Evolutionary conservation across 495 filamentous ascomycete genomes (phyloP).

Genomic region (Tuber calosporum): DNA sequence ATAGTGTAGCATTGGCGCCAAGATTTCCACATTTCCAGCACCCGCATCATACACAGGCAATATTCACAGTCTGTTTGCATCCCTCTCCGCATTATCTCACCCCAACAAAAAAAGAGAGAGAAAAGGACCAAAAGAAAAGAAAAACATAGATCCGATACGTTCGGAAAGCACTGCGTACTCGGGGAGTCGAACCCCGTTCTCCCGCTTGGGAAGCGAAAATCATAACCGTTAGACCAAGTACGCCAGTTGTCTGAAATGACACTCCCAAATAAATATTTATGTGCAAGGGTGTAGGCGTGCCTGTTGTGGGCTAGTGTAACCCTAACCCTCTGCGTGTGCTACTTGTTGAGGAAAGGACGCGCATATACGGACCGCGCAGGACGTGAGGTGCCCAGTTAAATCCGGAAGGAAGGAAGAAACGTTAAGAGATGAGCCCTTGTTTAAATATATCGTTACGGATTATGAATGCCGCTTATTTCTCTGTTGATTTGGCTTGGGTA

Average conservation of each 20-base stretch:
- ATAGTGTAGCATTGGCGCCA: too few relatives aligned
- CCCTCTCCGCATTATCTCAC: too few relatives aligned
- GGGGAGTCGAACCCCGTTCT: constrained; percentile 41
- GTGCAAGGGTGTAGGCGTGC: not conserved
- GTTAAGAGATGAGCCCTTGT: too few relatives aligned
- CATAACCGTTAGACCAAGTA: constrained; percentile 42
- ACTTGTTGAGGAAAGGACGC: not conserved
- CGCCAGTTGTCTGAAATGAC: not conserved
- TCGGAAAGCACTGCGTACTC: constrained; percentile 27
- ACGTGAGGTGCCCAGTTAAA: not conserved
- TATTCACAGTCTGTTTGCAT: not conserved
- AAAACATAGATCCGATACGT: not conserved
- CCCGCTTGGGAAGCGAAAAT: constrained; percentile 41
- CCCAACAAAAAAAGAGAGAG: not conserved
- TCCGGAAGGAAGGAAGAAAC: not conserved
- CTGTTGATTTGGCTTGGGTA: too few relatives aligned
- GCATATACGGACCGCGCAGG: not conserved
- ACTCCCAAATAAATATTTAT: not conserved
- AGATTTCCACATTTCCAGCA: too few relatives aligned
- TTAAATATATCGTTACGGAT: too few relatives aligned
- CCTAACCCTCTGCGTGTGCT: not conserved
- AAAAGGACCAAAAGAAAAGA: not conserved
- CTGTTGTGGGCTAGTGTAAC: not conserved
- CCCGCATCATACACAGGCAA: not conserved
- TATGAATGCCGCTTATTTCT: too few relatives aligned